Percentiles rank a stretch among this genome's conserved stretches.
phyloP scores from a whole-genome alignment of 2,329 filamentous ascomycete species.

The Fusarium fujikuroi region DNA sequence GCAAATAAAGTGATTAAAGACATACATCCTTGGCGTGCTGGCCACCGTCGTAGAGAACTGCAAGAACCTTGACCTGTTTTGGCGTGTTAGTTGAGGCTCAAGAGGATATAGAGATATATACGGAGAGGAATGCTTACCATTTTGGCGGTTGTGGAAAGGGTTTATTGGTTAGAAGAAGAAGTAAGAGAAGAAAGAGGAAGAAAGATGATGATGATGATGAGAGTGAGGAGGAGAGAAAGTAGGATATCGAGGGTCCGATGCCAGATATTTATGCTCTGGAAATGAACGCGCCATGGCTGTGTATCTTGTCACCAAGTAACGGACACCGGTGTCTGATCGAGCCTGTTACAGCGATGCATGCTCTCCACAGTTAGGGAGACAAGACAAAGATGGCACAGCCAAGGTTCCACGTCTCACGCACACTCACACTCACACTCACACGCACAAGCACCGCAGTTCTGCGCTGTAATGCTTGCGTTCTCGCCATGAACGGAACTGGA shows the following conservation, averaged over 20 bases:
- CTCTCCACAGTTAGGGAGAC: conserved; percentile 4
- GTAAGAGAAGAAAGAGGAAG: conserved; percentile 33
- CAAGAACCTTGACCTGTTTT: conserved; percentile 89
- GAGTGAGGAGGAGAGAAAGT: conserved; percentile 25
- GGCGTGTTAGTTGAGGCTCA: conserved; percentile 34
- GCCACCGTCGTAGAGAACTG: conserved; percentile 92
- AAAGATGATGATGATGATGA: conserved; percentile 35
- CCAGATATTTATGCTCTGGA: conserved; percentile 44
- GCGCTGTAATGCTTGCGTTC: conserved; percentile 11
- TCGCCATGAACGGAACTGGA: conserved; percentile 32
- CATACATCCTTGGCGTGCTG: conserved; percentile 87
- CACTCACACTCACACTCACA: conserved; percentile 11
- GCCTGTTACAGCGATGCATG: conserved; percentile 20
- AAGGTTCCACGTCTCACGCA: conserved; percentile 39
- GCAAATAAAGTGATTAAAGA: conserved; percentile 20
- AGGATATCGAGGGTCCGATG: conserved; percentile 28
- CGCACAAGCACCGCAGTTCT: not conserved
- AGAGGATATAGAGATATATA: conserved; percentile 2
- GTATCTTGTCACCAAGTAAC: conserved; percentile 24
- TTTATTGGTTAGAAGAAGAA: conserved; percentile 28
- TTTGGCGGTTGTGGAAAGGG: conserved; percentile 40
- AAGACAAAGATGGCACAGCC: conserved; percentile 18
- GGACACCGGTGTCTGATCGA: conserved; percentile 23
- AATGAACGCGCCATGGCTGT: conserved; percentile 21
- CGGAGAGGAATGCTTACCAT: conserved; percentile 39